Conservation (phyloP, 306 rosid genomes). For the Lathyrus oleraceus region DNA sequence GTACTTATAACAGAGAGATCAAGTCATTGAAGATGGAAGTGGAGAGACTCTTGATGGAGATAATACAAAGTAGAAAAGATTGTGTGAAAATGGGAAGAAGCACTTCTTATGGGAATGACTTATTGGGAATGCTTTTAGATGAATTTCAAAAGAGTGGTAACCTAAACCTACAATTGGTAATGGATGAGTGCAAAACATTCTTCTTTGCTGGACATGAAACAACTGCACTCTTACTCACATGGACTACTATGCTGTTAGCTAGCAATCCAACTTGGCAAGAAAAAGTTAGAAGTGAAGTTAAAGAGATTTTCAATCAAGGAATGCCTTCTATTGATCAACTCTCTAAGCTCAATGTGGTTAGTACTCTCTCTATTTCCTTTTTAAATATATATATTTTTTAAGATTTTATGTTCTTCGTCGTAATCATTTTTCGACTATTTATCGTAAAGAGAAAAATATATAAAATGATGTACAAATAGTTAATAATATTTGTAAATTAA, state of each 20-base stretch:
- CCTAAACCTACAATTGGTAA: constrained; percentile 68
- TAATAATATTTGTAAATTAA: not conserved
- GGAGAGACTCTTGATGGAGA: constrained; percentile 78
- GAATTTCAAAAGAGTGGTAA: constrained; percentile 57
- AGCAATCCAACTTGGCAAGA: constrained; percentile 77
- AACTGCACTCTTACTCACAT: constrained; percentile 80
- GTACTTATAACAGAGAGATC: constrained; percentile 76
- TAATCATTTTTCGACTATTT: not conserved
- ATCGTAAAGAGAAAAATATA: not conserved
- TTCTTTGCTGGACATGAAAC: constrained; percentile 99
- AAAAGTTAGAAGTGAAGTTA: constrained; percentile 60
- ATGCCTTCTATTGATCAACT: constrained; percentile 67
- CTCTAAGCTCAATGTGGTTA: constrained; percentile 69
- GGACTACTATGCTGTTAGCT: constrained; percentile 83
- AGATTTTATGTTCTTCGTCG: no score
- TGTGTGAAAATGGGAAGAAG: constrained; percentile 77
- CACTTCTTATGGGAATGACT: constrained; percentile 69
- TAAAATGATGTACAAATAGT: not conserved
- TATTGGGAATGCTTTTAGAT: constrained; percentile 71
- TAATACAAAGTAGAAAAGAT: constrained; percentile 67
- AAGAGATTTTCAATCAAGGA: constrained; percentile 52
- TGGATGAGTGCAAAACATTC: constrained; percentile 97
- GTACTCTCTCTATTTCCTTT: not conserved
- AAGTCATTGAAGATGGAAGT: constrained; percentile 71
- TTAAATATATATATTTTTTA: not conserved